phyloP scores from a whole-genome alignment of 140 eudicot genomes.

The Cichorium intybus region DNA sequence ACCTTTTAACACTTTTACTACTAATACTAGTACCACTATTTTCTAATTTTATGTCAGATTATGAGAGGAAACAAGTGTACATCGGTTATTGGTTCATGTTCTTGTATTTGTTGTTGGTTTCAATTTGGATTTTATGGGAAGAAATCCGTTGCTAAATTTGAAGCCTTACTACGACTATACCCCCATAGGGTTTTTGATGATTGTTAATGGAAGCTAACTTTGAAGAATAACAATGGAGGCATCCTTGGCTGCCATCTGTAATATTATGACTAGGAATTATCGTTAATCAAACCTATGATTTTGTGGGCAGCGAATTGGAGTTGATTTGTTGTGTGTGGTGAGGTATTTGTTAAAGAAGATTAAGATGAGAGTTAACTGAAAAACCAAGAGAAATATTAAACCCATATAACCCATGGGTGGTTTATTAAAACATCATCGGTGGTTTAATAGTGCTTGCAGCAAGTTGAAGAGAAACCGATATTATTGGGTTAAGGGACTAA shows the following conservation, averaged over 20 bases:
- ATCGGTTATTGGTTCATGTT: constrained; percentile 19
- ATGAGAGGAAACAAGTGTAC: constrained; percentile 15
- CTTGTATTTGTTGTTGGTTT: constrained; percentile 19
- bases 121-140: constrained; percentile 19
- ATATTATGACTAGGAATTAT: constrained; percentile 17
- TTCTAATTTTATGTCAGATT: constrained; percentile 17
- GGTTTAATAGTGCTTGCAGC: too few relatives aligned
- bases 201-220: constrained; percentile 37
- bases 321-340: too few relatives aligned
- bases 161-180: background rate
- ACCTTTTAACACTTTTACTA: constrained; percentile 43
- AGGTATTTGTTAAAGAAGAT: too few relatives aligned
- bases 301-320: too few relatives aligned
- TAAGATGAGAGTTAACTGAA: too few relatives aligned
- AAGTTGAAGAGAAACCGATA: too few relatives aligned
- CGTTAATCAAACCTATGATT: too few relatives aligned
- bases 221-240: constrained; percentile 22
- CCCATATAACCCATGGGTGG: too few relatives aligned
- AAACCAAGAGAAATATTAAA: too few relatives aligned
- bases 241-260: constrained; percentile 16
- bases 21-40: background rate
- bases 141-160: constrained; percentile 15
- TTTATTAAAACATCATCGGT: too few relatives aligned
- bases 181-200: constrained; percentile 28
- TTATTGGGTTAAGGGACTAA: too few relatives aligned